Conservation (phyloP, 2,329 filamentous ascomycete genomes). For the Venturia nashicola region DNA sequence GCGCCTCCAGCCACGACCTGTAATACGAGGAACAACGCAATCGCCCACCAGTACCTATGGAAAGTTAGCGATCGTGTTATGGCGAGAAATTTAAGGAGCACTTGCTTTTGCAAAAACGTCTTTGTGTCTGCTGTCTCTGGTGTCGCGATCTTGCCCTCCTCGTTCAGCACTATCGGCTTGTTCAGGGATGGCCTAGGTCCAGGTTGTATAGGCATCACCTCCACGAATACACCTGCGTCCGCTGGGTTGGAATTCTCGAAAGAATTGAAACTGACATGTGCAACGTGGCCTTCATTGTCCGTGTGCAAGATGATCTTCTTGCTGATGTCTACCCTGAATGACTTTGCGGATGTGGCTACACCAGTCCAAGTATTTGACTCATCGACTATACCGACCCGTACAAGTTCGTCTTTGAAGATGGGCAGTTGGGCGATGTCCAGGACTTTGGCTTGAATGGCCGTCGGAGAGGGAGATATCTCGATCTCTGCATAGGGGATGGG, state of each 20-base stretch:
- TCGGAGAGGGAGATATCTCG: background rate
- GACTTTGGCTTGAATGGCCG: background rate
- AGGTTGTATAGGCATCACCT: slow-evolving; percentile 14
- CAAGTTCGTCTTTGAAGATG: background rate
- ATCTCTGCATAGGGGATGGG: slow-evolving; percentile 4
- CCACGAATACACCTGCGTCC: slow-evolving; percentile 4
- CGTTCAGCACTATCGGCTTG: slow-evolving; percentile 43
- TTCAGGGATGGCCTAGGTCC: slow-evolving; percentile 34
- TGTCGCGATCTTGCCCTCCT: slow-evolving; percentile 38
- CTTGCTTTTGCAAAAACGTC: slow-evolving; percentile 39
- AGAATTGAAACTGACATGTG: slow-evolving; percentile 6
- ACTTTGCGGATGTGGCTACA: background rate
- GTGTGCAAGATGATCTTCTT: slow-evolving; percentile 7
- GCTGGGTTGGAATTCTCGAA: background rate
- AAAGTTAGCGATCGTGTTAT: background rate
- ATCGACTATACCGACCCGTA: slow-evolving; percentile 7
- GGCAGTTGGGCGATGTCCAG: background rate
- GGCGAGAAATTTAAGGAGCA: slow-evolving; percentile 7
- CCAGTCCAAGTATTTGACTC: slow-evolving; percentile 4
- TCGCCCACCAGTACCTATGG: slow-evolving; percentile 38
- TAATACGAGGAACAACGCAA: slow-evolving; percentile 33
- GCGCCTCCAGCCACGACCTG: slow-evolving; percentile 32
- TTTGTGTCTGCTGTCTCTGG: slow-evolving; percentile 35
- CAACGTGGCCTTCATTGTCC: background rate
- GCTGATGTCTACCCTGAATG: background rate